Base-by-base conservation (phyloP, 805 yeast genomes). In the Novakomyces olei region DNA sequence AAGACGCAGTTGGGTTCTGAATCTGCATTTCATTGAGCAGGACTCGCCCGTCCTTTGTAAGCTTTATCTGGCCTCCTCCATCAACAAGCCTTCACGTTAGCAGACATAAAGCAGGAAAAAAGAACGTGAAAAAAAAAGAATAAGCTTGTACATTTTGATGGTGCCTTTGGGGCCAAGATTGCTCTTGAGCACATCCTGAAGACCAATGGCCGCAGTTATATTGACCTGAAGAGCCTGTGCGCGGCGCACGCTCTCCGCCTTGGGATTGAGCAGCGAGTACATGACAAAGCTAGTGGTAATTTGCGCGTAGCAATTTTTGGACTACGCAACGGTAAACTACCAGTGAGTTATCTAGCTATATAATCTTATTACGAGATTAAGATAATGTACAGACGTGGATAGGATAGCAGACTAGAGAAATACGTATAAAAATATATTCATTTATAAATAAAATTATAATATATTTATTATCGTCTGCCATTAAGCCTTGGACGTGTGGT, bases 131-230 rank as follows among this genome's bases (percentile, higher is more conserved):
- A 16, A 28, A 31, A 5, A 10, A n/a, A 15, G n/a, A n/a, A n/a
- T n/a, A n/a, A n/a, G n/a, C n/a, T 5, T 36, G n/a, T 32, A 60
- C 77, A 88, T 79, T 58, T 88, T 88, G 46, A 88, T 61, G 10
- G 98, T 88, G 35, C 98, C 98, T 50, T 80, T 80, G 30, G 98
- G 98, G 25, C 98, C 98, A 45, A 88, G 60, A 50, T 88, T 88
- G 38, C 92, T 71, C 38, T 85, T 73, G 38, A 88, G 60, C 27
- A 88, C 96, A 45, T 72, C 76, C 57, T 88, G 98, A 36, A 88
- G 63, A 28, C 98, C 98, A 51, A 80, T 93, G 4, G 98, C 98
- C 3, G 98, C 95, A 12, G 81, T 69, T 33, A 80, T 79, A 55
- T 88, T 88, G 27, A 88, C 98, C 49, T 83, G 81, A 38, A 88